Evolutionary conservation across 2,329 filamentous ascomycete genomes (phyloP), one percentile per base, ranked within the genome.

Genomic region (Byssochlamys sp.): DNA sequence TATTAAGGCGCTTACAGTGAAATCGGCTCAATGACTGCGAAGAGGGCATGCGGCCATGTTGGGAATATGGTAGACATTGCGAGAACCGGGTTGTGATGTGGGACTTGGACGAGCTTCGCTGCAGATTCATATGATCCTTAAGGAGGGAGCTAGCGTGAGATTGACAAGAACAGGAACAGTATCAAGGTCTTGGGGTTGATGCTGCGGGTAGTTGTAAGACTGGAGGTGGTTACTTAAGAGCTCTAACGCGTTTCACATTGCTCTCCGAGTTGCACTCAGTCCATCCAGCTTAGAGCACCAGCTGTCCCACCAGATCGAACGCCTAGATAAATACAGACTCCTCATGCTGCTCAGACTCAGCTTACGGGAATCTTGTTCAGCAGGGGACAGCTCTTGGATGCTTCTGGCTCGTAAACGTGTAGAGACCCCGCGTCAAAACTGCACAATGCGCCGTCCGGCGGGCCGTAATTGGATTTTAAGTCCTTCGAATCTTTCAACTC

Each of bases 21-120:
- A 59, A 88, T 75, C 31, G 87, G 87, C 71, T 90, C 87, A 49
- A 88, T 67, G 56, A 88, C 70, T 29, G 84, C 87, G 62, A 90
- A 88, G 53, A 88, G 75, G 53, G 87, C 69, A 59, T 84, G 79
- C 11, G 87, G 87, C 65, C 88, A 77, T 2, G 78, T 67, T 1
- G 87, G 86, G 25, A 90, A 78, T 60, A 81, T 79, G 28, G 84
- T 73, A 5, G 65, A 56, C 57, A 63, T 61, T n/a, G 24, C 57
- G 48, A 58, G n/a, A 19, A 50, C 24, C 31, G 52, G 55, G 12
- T 19, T 19, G 19, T 55, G 53, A 35, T 58, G 57, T 24, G 48
- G 25, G 10, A 28, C 3, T 19, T 45, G 19, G n/a, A 19, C 19
- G 19, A 10, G n/a, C 14, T 19, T 19, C 19, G 39, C 1, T 9